A percentile compares a stretch with the other conserved stretches of the same genome.
Conservation (phyloP, 805 yeast genomes). For the Nakazawaea molendinolei region DNA sequence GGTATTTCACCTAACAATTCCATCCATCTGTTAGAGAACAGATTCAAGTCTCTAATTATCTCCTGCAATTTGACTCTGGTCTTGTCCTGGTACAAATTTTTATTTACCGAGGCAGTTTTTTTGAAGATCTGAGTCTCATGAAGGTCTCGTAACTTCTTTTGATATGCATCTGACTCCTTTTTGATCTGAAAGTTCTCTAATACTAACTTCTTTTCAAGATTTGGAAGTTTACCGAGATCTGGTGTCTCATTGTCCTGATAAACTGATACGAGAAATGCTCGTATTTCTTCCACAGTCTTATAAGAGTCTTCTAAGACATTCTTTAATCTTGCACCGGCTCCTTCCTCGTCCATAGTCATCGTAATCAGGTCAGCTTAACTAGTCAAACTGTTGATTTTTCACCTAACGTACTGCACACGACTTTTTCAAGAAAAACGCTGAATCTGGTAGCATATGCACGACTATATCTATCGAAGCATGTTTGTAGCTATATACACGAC, state of each 20-base stretch:
- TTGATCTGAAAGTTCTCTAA: conserved; percentile 9
- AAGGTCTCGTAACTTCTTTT: conserved; percentile 1
- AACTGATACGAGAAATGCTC: neutral
- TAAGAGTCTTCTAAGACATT: conserved; percentile 1
- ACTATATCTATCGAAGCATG: too few species aligned
- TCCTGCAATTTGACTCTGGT: neutral
- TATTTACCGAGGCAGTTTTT: neutral
- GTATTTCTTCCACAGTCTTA: conserved; percentile 1
- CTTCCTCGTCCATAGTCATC: conserved; percentile 1
- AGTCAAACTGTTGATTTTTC: too few species aligned
- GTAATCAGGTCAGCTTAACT: too few species aligned
- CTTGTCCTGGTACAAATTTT: neutral
- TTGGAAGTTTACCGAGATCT: neutral
- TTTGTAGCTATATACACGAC: too few species aligned
- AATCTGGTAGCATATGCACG: too few species aligned
- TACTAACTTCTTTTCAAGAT: conserved; percentile 4
- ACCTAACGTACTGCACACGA: too few species aligned
- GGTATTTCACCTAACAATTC: conserved; percentile 2
- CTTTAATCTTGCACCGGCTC: neutral
- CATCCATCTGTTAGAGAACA: conserved; percentile 4
- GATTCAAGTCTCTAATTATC: conserved; percentile 2
- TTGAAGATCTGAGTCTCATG: neutral
- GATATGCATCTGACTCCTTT: conserved; percentile 4
- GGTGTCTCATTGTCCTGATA: conserved; percentile 9
- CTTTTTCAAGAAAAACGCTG: too few species aligned